Conservation (phyloP, 805 yeast genomes). For the Ogataea wickerhamii region DNA sequence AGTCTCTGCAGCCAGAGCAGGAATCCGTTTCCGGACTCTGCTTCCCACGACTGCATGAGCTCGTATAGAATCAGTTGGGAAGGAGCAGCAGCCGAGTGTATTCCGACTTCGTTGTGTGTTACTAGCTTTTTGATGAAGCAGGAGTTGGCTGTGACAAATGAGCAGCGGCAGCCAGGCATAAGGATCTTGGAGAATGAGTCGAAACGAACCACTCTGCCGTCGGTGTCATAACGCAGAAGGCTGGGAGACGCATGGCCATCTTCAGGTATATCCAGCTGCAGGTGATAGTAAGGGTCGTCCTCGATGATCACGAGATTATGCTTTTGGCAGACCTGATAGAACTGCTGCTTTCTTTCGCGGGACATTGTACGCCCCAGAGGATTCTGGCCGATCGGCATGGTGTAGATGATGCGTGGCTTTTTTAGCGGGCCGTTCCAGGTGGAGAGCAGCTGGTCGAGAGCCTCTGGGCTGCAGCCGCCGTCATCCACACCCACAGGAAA, state of each 20-base stretch:
- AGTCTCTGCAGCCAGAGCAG: conserved; percentile 66
- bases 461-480: conserved; percentile 72
- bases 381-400: conserved; percentile 81
- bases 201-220: conserved; percentile 73
- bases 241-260: conserved; percentile 54
- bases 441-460: conserved; percentile 55
- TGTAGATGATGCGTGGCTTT: conserved; percentile 59
- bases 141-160: conserved; percentile 69
- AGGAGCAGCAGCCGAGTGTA: conserved; percentile 73
- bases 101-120: conserved; percentile 63
- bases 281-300: conserved; percentile 84
- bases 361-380: conserved; percentile 75
- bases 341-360: conserved; percentile 49
- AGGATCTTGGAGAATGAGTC: conserved; percentile 77
- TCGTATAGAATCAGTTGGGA: conserved; percentile 60
- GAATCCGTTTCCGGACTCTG: conserved; percentile 50
- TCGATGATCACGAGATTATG: conserved; percentile 71
- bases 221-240: conserved; percentile 64
- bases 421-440: conserved; percentile 54
- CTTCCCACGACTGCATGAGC: conserved; percentile 56
- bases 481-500: conserved; percentile 78
- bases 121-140: conserved; percentile 47
- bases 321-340: conserved; percentile 60
- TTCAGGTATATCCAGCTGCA: conserved; percentile 54
- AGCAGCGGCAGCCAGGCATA: conserved; percentile 74